Conservation (phyloP, 345 rosid species). For the Salix exigua region DNA sequence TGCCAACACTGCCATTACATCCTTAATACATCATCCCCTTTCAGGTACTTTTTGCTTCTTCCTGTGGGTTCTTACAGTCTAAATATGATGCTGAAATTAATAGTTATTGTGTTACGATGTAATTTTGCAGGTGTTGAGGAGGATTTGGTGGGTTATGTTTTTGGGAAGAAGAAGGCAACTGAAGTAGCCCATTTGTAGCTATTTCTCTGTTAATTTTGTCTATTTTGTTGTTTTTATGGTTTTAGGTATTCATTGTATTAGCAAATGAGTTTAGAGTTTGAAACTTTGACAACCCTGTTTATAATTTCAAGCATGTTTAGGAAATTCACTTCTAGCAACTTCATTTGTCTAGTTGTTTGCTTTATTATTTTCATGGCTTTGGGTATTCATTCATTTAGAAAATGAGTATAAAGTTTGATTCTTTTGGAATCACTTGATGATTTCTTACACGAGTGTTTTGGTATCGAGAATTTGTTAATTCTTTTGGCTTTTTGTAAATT, state of each 20-base stretch:
- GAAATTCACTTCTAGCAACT: no score
- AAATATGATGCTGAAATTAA: background rate
- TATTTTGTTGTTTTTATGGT: background rate
- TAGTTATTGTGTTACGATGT: constrained; percentile 2
- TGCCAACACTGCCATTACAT: constrained; percentile 3
- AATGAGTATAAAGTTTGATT: no score
- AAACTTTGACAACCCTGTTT: no score
- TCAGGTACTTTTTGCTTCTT: constrained; percentile 27
- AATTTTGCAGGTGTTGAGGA: constrained; percentile 53
- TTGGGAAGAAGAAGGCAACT: constrained; percentile 85
- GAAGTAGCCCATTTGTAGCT: constrained; percentile 89
- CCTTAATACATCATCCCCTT: constrained; percentile 32
- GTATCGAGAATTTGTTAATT: no score
- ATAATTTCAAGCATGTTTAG: no score
- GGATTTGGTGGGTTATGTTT: constrained; percentile 62
- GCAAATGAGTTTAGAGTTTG: no score
- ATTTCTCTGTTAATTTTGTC: constrained; percentile 7
- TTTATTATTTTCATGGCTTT: no score
- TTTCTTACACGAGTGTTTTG: no score
- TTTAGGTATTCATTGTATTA: background rate
- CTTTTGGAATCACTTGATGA: background rate
- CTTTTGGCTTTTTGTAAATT: background rate
- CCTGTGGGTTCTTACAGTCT: background rate
- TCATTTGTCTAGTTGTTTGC: no score
- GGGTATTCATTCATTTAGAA: no score